phyloP scores from a whole-genome alignment of 2,329 filamentous ascomycete species.

The Diaporthe ilicicola region DNA sequence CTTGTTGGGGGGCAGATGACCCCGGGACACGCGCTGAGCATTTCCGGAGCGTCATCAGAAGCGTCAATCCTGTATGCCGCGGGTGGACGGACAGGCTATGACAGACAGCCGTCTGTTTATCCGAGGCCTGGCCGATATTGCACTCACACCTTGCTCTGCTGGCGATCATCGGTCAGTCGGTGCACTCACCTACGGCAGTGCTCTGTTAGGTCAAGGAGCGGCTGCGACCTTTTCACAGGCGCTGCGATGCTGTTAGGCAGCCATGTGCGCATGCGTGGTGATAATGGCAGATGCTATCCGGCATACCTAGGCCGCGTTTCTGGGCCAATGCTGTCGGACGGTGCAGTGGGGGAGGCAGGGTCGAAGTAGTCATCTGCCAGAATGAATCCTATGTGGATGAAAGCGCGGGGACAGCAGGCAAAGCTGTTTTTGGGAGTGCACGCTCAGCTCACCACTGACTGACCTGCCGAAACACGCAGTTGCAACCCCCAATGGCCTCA shows the following conservation, averaged over 20 bases:
- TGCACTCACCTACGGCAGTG: neutral
- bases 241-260: conserved; percentile 21
- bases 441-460: neutral
- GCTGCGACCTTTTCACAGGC: neutral
- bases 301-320: conserved; percentile 23
- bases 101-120: conserved; percentile 11
- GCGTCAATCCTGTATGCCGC: conserved; percentile 1
- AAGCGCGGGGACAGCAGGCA: conserved; percentile 18
- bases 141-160: neutral
- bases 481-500: neutral
- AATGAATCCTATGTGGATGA: conserved; percentile 30
- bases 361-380: conserved; percentile 31
- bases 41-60: conserved; percentile 20
- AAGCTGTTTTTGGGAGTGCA: neutral
- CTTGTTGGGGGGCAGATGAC: conserved; percentile 18
- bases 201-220: neutral
- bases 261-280: conserved; percentile 24
- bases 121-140: conserved; percentile 13
- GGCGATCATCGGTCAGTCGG: conserved; percentile 8
- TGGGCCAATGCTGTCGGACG: conserved; percentile 26
- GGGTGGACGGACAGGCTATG: neutral
- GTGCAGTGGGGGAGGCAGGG: conserved; percentile 24
- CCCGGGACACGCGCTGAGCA: conserved; percentile 21
- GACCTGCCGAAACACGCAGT: conserved; percentile 30
- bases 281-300: conserved; percentile 17